Evolutionary conservation across 2,329 filamentous ascomycete species (phyloP), one percentile per base, ranked within the genome.

Genomic region (Diaporthe ampelina): DNA sequence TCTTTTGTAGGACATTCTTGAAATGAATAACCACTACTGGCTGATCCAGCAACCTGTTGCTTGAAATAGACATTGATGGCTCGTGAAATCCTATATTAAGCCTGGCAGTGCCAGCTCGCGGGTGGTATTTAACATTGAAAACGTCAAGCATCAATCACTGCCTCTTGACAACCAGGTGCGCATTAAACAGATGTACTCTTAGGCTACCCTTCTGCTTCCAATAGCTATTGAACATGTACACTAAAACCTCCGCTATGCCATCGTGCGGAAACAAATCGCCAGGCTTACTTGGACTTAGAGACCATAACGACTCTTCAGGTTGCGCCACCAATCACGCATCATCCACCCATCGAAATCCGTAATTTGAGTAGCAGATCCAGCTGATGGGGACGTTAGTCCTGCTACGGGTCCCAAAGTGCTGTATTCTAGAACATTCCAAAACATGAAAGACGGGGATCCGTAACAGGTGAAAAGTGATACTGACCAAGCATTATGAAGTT

Each of bases 291-390:
- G 7, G 6, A 24, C 26, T 65, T 35, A 65, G 19, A 65, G 4
- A 24, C 61, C 61, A 35, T 65, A 65, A 11, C 61, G 61, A 26
- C 43, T 65, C 43, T 65, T 65, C 61, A 65, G 29, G 43, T 65
- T 65, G 17, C 61, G 80, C 85, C 85, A 87, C 85, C 85, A 87
- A 77, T 87, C 85, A 1, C 85, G 78, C 61, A 84, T 78, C 85
- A 87, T 87, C 86, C 86, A 87, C 26, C 83, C 84, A 70, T 87
- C 86, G 65, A 88, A 88, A 56, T 88, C 85, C 3, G 86, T 88
- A 26, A 87, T 81, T 61, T 81, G 74, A 26, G 77, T 79, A 1
- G 86, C 79, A 59, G 82, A 83, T 5, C 86, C 86, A 63, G 86
- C n/a, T n/a, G n/a, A n/a, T n/a, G n/a, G n/a, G n/a, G n/a, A n/a